phyloP scores from a whole-genome alignment of 805 yeast species.

The Ogataea ramenticola region DNA sequence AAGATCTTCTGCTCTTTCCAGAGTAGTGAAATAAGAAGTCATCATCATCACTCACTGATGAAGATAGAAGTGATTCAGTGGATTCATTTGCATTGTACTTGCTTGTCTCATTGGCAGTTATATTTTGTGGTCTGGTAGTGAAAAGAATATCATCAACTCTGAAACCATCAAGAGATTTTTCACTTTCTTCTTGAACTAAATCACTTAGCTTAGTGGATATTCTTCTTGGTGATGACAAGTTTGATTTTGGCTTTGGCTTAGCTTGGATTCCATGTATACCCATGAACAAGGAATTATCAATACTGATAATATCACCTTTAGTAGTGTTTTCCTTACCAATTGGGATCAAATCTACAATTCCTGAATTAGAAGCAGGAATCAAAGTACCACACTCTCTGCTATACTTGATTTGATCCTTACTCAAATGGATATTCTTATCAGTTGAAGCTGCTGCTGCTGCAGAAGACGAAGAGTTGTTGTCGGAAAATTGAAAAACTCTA shows the following conservation, averaged over 20 bases:
- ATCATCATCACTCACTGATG: background rate
- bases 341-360: conserved; percentile 39
- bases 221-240: background rate
- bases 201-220: background rate
- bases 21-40: background rate
- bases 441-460: too few relatives aligned
- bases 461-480: background rate
- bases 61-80: too few relatives aligned
- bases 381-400: conserved; percentile 45
- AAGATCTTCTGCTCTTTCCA: background rate
- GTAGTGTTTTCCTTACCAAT: conserved; percentile 22
- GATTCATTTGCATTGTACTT: too few relatives aligned
- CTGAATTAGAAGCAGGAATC: conserved; percentile 52
- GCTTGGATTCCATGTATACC: conserved; percentile 39
- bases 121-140: background rate
- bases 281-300: conserved; percentile 47
- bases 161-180: background rate
- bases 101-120: too few relatives aligned
- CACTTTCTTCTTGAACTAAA: background rate
- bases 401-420: background rate
- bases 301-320: conserved; percentile 33
- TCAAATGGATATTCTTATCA: background rate
- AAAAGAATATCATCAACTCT: background rate
- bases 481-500: background rate
- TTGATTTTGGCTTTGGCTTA: background rate